Base-by-base conservation (phyloP, 73 alveolate species). In the Paramecium bursaria region DNA sequence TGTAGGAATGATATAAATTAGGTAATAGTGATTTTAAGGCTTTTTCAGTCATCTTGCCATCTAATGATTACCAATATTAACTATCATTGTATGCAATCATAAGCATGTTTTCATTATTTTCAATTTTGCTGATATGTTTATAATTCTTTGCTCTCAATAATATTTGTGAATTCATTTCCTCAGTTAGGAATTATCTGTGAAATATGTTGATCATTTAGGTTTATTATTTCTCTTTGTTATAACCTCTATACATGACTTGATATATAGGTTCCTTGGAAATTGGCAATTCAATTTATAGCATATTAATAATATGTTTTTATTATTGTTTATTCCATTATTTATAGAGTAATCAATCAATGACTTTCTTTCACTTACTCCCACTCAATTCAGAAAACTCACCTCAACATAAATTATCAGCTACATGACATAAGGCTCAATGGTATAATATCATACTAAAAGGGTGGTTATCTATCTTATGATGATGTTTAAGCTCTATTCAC, bases 281-380 rank as follows among this genome's bases (percentile, higher is more conserved):
- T n/a, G 82, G 82, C 33, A 67, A 27, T 67, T 67, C 82, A 19
- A 67, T 67, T 33, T 31, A 35, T 21, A 39, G 44, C 19, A 19
- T 42, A 21, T 42, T 57, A 3, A 67, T 39, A 21, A 15, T 3
- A n/a, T 47, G 44, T 67, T 21, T 11, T 26, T 19, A 10, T 29
- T 67, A 67, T 39, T 67, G 35, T 19, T 39, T 39, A 67, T 67
- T 35, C 17, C 44, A 25, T 67, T 67, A 25, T 39, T 67, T 39
- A 30, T 67, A 67, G n/a, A n/a, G n/a, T n/a, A n/a, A n/a, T n/a
- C n/a, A n/a, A n/a, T n/a, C n/a, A n/a, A n/a, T 57, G 33, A 39
- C 22, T 67, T 31, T 39, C 48, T 14, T 67, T 67, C 3, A 39
- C 11, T 39, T 39, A 7, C 11, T 39, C n/a, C n/a, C n/a, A n/a